Percentiles rank a stretch among this genome's conserved stretches.
phyloP scores from a whole-genome alignment of 176 grass and related monocot genomes.

The Stipa capillata region DNA sequence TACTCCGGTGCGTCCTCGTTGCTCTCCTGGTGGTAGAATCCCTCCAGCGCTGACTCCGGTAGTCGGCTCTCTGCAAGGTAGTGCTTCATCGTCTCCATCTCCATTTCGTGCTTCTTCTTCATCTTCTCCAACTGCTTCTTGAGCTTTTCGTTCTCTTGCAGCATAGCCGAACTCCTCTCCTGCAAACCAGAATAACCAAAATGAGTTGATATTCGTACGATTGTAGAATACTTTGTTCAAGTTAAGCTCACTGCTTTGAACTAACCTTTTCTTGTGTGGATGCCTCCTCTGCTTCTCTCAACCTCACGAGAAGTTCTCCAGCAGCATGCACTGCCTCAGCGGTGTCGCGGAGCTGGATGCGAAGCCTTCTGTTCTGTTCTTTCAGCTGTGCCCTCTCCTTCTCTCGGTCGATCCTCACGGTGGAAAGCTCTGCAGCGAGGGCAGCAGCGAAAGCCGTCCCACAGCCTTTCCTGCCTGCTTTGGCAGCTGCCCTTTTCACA shows the following conservation, averaged over 20 bases:
- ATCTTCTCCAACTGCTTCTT: conserved; percentile 84
- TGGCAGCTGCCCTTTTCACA: conserved; percentile 78
- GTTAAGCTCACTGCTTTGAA: background rate
- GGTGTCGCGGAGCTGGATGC: conserved; percentile 85
- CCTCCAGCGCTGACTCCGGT: conserved; percentile 70
- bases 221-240: background rate
- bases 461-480: conserved; percentile 79
- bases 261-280: conserved; percentile 56
- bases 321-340: conserved; percentile 97
- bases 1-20: conserved; percentile 16
- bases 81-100: conserved; percentile 90
- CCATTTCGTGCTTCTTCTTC: conserved; percentile 81
- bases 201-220: background rate
- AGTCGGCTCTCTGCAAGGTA: conserved; percentile 87
- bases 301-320: conserved; percentile 79
- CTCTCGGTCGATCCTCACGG: conserved; percentile 80
- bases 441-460: conserved; percentile 86
- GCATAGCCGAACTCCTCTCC: conserved; percentile 37
- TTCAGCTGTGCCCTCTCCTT: conserved; percentile 77
- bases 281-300: conserved; percentile 89
- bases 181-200: conserved; percentile 24
- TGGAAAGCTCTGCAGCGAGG: conserved; percentile 80
- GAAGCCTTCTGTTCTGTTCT: conserved; percentile 96
- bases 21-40: conserved; percentile 41
- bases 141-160: conserved; percentile 76